A percentile compares a stretch with the other conserved stretches of the same genome.
Evolutionary conservation across 78 protist genomes (phyloP).

Genomic region (Planoprotostelium fungivorum): DNA sequence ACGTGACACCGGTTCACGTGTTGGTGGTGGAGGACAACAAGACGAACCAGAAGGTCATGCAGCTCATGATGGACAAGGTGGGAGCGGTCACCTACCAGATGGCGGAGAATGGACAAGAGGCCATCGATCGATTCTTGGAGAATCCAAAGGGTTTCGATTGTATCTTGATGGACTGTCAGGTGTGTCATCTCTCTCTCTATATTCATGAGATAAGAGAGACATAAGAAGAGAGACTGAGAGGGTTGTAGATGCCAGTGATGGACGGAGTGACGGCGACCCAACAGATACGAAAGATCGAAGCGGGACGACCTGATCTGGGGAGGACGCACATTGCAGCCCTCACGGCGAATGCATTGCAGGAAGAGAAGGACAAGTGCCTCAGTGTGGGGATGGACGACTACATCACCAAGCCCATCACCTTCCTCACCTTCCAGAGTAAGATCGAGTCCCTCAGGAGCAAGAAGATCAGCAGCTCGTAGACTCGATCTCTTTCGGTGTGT

Average conservation of each 20-base stretch:
- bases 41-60: not conserved
- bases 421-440: not conserved
- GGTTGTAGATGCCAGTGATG: slow-evolving; percentile 1
- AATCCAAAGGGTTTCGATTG: not conserved
- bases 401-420: not conserved
- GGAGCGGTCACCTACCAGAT: not conserved
- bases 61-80: not conserved
- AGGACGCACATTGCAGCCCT: not conserved
- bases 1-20: not conserved
- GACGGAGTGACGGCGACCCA: not conserved
- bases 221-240: not conserved
- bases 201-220: no score
- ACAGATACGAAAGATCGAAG: not conserved
- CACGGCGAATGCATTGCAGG: not conserved
- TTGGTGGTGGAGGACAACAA: not conserved
- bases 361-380: not conserved
- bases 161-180: not conserved
- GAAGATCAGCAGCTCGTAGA: no score
- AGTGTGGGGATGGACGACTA: not conserved
- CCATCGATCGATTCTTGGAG: not conserved
- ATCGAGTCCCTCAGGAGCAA: not conserved
- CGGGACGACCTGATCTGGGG: not conserved
- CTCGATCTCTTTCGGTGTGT: no score
- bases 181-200: not conserved
- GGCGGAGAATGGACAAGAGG: not conserved